Evolutionary conservation across 2,329 filamentous ascomycete species (phyloP).

Genomic region (Chalaropsis thielavioides): DNA sequence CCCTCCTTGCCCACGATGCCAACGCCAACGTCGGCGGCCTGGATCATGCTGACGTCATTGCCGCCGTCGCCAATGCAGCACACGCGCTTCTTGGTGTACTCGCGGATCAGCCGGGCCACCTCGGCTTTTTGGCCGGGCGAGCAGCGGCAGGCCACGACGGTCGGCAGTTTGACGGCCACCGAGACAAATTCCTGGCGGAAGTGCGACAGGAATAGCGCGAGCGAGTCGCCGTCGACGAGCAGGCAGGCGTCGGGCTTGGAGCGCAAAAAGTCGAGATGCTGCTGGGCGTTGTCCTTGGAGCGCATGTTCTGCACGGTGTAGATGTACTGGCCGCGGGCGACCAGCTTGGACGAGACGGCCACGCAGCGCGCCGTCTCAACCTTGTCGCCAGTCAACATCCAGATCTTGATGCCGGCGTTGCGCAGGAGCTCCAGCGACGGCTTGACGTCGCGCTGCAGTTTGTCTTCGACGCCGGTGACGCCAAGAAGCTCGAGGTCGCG

Average conservation of each 20-base stretch:
- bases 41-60: slow-evolving; percentile 98
- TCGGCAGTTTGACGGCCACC: slow-evolving; percentile 71
- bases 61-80: slow-evolving; percentile 97
- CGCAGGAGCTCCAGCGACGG: slow-evolving; percentile 85
- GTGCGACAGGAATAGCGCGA: slow-evolving; percentile 68
- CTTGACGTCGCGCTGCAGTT: slow-evolving; percentile 89
- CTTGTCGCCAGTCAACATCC: slow-evolving; percentile 99
- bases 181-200: slow-evolving; percentile 78
- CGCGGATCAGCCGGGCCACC: slow-evolving; percentile 76
- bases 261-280: slow-evolving; percentile 75
- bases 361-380: slow-evolving; percentile 95
- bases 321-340: slow-evolving; percentile 86
- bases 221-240: slow-evolving; percentile 85
- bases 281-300: slow-evolving; percentile 70
- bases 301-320: slow-evolving; percentile 81
- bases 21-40: slow-evolving; percentile 92
- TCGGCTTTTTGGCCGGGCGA: slow-evolving; percentile 96
- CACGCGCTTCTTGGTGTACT: slow-evolving; percentile 84
- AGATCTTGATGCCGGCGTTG: slow-evolving; percentile 97
- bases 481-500: slow-evolving; percentile 80
- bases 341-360: slow-evolving; percentile 85
- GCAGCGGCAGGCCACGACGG: slow-evolving; percentile 91
- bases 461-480: slow-evolving; percentile 97
- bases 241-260: slow-evolving; percentile 78
- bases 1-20: slow-evolving; percentile 98